phyloP scores from a whole-genome alignment of 768 basidiomycete genomes.

The Asterophora lycoperdoides region DNA sequence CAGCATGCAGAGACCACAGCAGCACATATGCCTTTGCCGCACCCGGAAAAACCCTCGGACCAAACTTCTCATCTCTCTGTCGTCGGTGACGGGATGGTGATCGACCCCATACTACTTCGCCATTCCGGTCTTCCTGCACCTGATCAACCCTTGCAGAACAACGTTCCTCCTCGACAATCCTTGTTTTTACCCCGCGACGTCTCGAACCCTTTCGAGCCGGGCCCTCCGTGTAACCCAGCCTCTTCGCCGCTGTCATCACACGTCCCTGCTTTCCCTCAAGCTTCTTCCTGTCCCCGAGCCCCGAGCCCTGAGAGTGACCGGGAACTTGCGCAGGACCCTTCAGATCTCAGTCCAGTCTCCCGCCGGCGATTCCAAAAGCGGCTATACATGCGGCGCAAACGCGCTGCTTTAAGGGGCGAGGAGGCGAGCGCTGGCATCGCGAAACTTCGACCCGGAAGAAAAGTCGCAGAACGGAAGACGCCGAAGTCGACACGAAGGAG shows the following conservation, averaged over 20 bases:
- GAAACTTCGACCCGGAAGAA: conserved; percentile 37
- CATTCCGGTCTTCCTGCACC: conserved; percentile 4
- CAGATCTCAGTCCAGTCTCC: conserved; percentile 39
- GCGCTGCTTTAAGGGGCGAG: conserved; percentile 45
- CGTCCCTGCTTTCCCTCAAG: conserved; percentile 4
- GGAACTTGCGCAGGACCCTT: conserved; percentile 14
- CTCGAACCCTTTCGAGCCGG: conserved; percentile 2
- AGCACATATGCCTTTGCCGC: not conserved
- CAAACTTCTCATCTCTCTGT: conserved; percentile 7
- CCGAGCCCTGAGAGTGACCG: conserved; percentile 9
- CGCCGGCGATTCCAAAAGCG: conserved; percentile 59
- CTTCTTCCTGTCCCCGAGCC: conserved; percentile 4
- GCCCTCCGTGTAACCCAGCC: not conserved
- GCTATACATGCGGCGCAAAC: conserved; percentile 68
- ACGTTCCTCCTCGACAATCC: not conserved
- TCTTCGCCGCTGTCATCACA: conserved; percentile 4
- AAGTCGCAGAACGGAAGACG: conserved; percentile 18
- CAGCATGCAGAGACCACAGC: conserved; percentile 1
- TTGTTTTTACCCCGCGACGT: too few species aligned
- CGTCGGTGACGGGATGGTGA: conserved; percentile 9
- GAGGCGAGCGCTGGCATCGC: conserved; percentile 23
- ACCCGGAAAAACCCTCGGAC: conserved; percentile 6
- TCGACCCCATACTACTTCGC: conserved; percentile 12
- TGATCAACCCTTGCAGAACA: conserved; percentile 2
- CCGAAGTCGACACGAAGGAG: conserved; percentile 13